A percentile compares a stretch with the other conserved stretches of the same genome.
Conservation (phyloP, 805 yeast genomes). For the Candida argentea region DNA sequence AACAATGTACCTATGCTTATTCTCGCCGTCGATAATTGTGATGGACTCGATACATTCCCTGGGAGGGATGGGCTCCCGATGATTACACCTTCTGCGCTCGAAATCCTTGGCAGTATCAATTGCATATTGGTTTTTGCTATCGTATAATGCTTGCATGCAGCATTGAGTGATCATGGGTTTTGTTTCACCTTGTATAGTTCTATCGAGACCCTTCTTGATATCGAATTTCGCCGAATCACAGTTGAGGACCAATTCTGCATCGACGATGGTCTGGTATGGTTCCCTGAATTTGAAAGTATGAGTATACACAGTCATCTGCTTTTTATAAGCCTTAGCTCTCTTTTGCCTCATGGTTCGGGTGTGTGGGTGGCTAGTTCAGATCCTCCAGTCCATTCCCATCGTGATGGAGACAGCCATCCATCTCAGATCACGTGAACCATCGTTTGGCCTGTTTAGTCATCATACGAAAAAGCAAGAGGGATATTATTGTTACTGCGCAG, state of each 20-base stretch:
- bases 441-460: too few relatives aligned
- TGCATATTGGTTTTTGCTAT: constrained; percentile 60
- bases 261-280: constrained; percentile 86
- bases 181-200: constrained; percentile 77
- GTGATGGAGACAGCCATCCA: too few relatives aligned
- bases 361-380: too few relatives aligned
- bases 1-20: constrained; percentile 84
- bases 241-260: constrained; percentile 62
- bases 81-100: constrained; percentile 92
- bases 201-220: constrained; percentile 65
- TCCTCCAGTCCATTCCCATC: too few relatives aligned
- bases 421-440: too few relatives aligned
- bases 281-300: constrained; percentile 87
- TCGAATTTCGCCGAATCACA: constrained; percentile 64
- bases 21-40: constrained; percentile 60
- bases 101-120: constrained; percentile 71
- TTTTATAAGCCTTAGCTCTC: constrained; percentile 87
- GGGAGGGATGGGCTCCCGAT: constrained; percentile 55
- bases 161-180: constrained; percentile 94
- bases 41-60: constrained; percentile 68
- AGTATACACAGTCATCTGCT: constrained; percentile 78
- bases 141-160: constrained; percentile 79
- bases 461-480: too few relatives aligned
- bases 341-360: constrained; percentile 89
- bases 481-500: too few relatives aligned